Conservation (phyloP, 768 basidiomycete species). For the Boletus sp. region DNA sequence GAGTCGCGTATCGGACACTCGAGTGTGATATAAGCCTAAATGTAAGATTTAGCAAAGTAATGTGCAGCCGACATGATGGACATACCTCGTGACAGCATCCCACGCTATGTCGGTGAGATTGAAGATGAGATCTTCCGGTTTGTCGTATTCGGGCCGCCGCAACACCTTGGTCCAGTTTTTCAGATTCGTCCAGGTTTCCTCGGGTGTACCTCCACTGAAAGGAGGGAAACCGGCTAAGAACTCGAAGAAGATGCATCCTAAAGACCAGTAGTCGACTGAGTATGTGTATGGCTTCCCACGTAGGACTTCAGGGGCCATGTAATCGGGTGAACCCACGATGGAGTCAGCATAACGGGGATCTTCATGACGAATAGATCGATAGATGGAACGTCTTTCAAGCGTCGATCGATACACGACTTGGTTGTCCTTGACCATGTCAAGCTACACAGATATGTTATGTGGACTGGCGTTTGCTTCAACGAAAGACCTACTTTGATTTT, state of each 20-base stretch:
- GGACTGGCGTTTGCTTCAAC: background rate
- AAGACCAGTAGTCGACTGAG: conserved; percentile 97
- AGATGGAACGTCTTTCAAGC: conserved; percentile 90
- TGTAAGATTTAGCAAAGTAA: background rate
- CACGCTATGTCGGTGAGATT: conserved; percentile 91
- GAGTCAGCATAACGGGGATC: conserved; percentile 95
- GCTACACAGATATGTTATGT: conserved; percentile 42
- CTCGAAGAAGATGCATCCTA: conserved; percentile 98
- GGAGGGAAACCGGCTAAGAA: conserved; percentile 97
- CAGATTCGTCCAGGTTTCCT: conserved; percentile 98
- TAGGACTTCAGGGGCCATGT: conserved; percentile 95
- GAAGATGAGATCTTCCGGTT: conserved; percentile 94
- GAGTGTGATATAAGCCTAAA: conserved; percentile 83
- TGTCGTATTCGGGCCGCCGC: conserved; percentile 91
- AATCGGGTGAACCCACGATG: conserved; percentile 96
- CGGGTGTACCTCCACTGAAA: conserved; percentile 91
- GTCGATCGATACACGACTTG: conserved; percentile 88
- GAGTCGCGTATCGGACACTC: conserved; percentile 70
- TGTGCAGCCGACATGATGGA: background rate
- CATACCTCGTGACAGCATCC: conserved; percentile 86
- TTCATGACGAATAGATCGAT: conserved; percentile 85
- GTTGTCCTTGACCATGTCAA: conserved; percentile 95
- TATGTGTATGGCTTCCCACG: conserved; percentile 93
- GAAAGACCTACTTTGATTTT: conserved; percentile 71
- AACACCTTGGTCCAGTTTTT: conserved; percentile 97